Evolutionary conservation across 345 rosid species (phyloP), one percentile per base, ranked within the genome.

Genomic region (Crucihimalaya himalaica): DNA sequence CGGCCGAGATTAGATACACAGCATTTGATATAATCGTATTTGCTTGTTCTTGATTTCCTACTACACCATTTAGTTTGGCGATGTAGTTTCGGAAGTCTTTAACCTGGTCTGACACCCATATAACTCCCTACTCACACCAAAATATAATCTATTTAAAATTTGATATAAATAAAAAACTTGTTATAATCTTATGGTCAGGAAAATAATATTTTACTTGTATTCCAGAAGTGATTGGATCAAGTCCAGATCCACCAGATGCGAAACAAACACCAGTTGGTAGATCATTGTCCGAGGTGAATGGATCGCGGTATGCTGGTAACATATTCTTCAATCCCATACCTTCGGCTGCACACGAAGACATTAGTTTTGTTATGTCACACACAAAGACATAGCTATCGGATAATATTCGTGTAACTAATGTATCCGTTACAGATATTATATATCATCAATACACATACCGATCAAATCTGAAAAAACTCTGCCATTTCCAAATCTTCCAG

Each of bases 401-500:
- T 16, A 13, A 9, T 23, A 48, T 35, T 31, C 34, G 6, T 29
- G 39, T 31, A 21, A 20, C n/a, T 16, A 29, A 6, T 16, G 19
- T 12, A 63, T 5, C n/a, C 11, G n/a, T 42, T 43, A 27, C 40
- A 45, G 8, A n/a, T 16, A n/a, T n/a, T n/a, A n/a, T n/a, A 37
- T 35, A 20, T 39, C 10, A 5, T 42, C 7, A 20, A 19, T 12
- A 23, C 3, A 18, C 40, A 14, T 45, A 89, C 92, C 90, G 9
- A 86, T 21, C 27, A 90, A 11, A 63, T 90, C 93, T 0, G 90
- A 42, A 5, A 86, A 84, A 13, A 84, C 53, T 71, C 86, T 90
- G 4, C 93, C 97, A 13, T 90, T 77, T 66, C 82, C 76, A 55
- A 83, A 86, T 75, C 93, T 80, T 34, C 93, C 93, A 0, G 93